Conservation (phyloP, 495 filamentous ascomycete genomes). For the Astrocystis sublimbata region DNA sequence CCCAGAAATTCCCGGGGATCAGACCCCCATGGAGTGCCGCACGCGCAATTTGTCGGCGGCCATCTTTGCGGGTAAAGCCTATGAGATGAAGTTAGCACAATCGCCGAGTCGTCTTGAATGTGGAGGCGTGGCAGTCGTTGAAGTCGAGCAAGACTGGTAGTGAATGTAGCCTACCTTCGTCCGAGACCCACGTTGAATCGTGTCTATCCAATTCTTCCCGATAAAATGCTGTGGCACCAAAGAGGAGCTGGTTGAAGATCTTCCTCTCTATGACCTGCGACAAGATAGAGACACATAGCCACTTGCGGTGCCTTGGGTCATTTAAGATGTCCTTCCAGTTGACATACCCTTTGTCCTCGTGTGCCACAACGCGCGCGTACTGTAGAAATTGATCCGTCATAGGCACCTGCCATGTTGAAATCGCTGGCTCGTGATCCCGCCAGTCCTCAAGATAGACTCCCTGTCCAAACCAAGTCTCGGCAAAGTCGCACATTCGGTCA, state of each 20-base stretch:
- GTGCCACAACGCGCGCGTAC: constrained; percentile 37
- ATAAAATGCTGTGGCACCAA: constrained; percentile 36
- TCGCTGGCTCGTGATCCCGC: neutral
- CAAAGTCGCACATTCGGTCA: constrained; percentile 15
- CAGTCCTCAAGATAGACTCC: constrained; percentile 10
- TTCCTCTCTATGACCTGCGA: constrained; percentile 42
- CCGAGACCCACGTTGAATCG: constrained; percentile 32
- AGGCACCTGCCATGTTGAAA: constrained; percentile 21
- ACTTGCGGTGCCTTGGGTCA: constrained; percentile 35
- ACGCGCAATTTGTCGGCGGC: constrained; percentile 34
- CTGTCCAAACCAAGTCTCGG: constrained; percentile 24
- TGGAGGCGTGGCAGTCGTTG: neutral
- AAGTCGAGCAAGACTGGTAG: neutral
- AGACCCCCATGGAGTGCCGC: constrained; percentile 25
- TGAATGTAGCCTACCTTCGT: constrained; percentile 41
- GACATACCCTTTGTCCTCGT: constrained; percentile 36
- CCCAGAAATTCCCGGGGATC: constrained; percentile 46
- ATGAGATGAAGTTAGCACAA: neutral
- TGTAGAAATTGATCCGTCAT: constrained; percentile 35
- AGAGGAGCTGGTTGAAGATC: constrained; percentile 48
- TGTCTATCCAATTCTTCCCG: constrained; percentile 36
- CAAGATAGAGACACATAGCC: constrained; percentile 44
- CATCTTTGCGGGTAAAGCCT: constrained; percentile 47
- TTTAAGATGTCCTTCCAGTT: constrained; percentile 45
- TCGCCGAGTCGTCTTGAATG: constrained; percentile 1